Conservation (phyloP, 1,139 yeast genomes). For the Magnusiomyces ingens region DNA sequence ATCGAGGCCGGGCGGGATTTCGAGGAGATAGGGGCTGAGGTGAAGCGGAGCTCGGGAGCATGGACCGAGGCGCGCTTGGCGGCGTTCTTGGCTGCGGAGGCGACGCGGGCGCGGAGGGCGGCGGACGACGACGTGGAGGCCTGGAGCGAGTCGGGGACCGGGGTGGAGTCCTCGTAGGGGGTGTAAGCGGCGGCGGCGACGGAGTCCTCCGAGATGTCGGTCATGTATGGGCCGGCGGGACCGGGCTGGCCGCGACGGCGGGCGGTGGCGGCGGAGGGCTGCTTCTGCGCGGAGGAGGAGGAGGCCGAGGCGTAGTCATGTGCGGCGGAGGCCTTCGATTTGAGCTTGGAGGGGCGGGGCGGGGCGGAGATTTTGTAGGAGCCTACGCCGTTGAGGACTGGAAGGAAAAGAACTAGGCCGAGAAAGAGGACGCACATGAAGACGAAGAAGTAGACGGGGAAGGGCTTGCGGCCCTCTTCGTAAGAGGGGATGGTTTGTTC, state of each 20-base stretch:
- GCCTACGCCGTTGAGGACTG: slow-evolving; percentile 14
- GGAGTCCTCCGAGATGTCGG: slow-evolving; percentile 11
- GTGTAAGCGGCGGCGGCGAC: slow-evolving; percentile 8
- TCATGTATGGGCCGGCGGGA: background rate
- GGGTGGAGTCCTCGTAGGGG: no score
- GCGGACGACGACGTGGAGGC: background rate
- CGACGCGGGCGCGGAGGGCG: background rate
- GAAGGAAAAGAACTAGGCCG: slow-evolving; percentile 11
- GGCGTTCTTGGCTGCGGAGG: background rate
- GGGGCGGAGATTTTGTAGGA: slow-evolving; percentile 8
- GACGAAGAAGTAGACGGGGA: slow-evolving; percentile 7
- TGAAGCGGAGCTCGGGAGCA: background rate
- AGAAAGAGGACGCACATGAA: slow-evolving; percentile 6
- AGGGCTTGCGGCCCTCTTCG: slow-evolving; percentile 5
- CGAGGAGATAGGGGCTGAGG: background rate
- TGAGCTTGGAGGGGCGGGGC: background rate
- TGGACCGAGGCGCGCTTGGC: background rate
- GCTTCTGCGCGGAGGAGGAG: background rate
- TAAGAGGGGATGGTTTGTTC: no score
- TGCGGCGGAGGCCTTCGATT: slow-evolving; percentile 5
- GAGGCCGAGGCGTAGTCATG: background rate
- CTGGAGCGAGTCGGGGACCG: no score
- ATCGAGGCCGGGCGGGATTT: slow-evolving; percentile 7
- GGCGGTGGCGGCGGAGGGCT: background rate
- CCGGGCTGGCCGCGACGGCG: background rate